Evolutionary conservation across 176 grass and related monocot species (phyloP).

Genomic region (Juncus effusus): DNA sequence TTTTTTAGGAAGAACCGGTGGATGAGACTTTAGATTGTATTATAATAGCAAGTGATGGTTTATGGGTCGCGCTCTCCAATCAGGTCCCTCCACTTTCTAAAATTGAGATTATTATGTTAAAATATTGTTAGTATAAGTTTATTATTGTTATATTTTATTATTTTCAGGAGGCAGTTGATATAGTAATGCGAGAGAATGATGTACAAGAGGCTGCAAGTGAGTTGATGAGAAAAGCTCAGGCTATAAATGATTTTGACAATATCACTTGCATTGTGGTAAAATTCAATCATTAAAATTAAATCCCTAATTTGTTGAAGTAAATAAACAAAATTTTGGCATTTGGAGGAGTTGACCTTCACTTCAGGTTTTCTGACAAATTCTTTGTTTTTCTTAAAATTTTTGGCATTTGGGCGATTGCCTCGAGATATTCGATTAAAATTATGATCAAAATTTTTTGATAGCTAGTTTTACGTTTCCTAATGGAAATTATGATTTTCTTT

Average conservation of each 20-base stretch:
- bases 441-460: no score
- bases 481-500: no score
- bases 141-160: neutral
- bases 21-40: conserved; percentile 23
- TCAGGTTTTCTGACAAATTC: no score
- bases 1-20: conserved; percentile 19
- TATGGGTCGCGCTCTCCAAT: conserved; percentile 26
- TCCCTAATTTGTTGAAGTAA: neutral
- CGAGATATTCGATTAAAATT: no score
- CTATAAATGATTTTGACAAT: conserved; percentile 16
- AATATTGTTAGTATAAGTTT: no score
- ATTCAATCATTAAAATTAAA: conserved; percentile 11
- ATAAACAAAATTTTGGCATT: neutral
- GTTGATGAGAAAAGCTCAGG: conserved; percentile 13
- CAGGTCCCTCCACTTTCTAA: neutral
- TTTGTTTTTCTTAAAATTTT: no score
- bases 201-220: conserved; percentile 15
- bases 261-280: conserved; percentile 25
- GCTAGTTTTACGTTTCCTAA: no score
- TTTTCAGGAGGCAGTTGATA: conserved; percentile 23
- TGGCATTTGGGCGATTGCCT: no score
- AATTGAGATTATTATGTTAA: no score
- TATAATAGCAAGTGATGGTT: conserved; percentile 31
- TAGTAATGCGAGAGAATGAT: conserved; percentile 15
- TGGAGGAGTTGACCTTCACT: no score